phyloP scores from a whole-genome alignment of 2,329 filamentous ascomycete species.

The Fusarium beomiforme region DNA sequence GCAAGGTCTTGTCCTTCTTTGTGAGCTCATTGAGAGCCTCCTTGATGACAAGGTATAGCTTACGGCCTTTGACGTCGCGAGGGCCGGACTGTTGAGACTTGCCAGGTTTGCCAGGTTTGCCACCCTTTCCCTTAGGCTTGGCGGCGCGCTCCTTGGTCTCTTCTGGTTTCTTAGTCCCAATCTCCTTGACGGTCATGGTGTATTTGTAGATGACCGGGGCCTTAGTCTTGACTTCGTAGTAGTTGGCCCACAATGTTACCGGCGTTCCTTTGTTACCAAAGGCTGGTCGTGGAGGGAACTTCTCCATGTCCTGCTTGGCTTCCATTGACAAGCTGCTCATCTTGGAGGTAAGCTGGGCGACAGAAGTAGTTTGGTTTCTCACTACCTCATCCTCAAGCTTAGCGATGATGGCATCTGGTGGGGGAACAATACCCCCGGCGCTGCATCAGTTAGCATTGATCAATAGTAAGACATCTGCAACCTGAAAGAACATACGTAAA shows the following conservation, averaged over 20 bases:
- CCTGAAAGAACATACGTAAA: slow-evolving; percentile 34
- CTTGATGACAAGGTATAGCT: slow-evolving; percentile 55
- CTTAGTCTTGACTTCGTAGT: slow-evolving; percentile 57
- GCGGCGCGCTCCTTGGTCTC: background rate
- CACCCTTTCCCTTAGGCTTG: slow-evolving; percentile 22
- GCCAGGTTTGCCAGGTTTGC: slow-evolving; percentile 9
- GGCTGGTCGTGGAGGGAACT: slow-evolving; percentile 59
- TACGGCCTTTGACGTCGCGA: slow-evolving; percentile 53
- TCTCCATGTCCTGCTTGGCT: slow-evolving; percentile 36
- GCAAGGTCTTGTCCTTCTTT: slow-evolving; percentile 41
- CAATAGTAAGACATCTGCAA: background rate
- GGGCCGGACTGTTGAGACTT: slow-evolving; percentile 18
- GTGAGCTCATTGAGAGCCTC: slow-evolving; percentile 51
- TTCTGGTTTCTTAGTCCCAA: slow-evolving; percentile 19
- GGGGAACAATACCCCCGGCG: slow-evolving; percentile 30
- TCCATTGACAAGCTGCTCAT: slow-evolving; percentile 50
- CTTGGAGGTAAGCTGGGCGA: slow-evolving; percentile 46
- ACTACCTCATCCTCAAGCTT: slow-evolving; percentile 56
- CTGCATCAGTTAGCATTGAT: slow-evolving; percentile 31
- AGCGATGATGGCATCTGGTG: slow-evolving; percentile 42
- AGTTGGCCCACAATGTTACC: slow-evolving; percentile 64
- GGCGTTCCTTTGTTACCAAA: slow-evolving; percentile 57
- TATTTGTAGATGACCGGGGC: slow-evolving; percentile 56
- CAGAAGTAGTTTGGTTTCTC: slow-evolving; percentile 40
- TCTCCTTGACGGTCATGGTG: slow-evolving; percentile 51